These are phyloP conservation scores for Rhazya stricta DNA, from an alignment of 257 asterid genomes.

Conservation along the genomic window DNA sequence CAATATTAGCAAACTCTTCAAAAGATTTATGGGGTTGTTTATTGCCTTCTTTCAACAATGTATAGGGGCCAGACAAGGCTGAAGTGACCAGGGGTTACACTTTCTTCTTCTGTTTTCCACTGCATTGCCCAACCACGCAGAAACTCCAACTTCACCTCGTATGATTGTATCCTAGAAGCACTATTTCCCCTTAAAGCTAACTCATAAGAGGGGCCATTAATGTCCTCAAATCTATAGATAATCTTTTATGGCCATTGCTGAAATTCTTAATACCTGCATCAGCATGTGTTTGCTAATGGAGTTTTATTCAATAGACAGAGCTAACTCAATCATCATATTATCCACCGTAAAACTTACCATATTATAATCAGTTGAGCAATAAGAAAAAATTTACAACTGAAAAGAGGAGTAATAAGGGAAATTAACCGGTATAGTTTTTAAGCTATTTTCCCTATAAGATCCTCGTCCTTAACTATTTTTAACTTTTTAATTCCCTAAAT, in stretches of 20 bases:
- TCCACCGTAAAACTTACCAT: neutral
- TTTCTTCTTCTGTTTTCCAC: neutral
- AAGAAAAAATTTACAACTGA: too few species aligned
- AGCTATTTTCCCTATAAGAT: too few species aligned
- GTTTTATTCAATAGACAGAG: neutral
- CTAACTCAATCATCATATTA: neutral
- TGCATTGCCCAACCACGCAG: neutral
- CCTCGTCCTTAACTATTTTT: too few species aligned
- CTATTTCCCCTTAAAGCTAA: neutral
- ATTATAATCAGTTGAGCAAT: neutral
- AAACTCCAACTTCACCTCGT: neutral
- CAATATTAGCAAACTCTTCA: neutral
- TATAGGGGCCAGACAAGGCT: neutral
- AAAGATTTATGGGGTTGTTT: neutral
- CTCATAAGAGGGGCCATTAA: neutral
- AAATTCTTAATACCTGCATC: neutral
- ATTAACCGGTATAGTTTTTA: too few species aligned
- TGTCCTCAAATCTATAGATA: neutral
- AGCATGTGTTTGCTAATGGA: neutral
- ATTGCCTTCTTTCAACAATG: neutral
- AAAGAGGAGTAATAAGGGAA: neutral
- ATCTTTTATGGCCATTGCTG: neutral
- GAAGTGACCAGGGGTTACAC: neutral
- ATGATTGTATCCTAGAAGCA: neutral
- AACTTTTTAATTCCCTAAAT: too few species aligned